These are phyloP conservation scores for Aspergillus melleus DNA, from an alignment of 2,329 filamentous ascomycete genomes.

Conservation along the genomic window DNA sequence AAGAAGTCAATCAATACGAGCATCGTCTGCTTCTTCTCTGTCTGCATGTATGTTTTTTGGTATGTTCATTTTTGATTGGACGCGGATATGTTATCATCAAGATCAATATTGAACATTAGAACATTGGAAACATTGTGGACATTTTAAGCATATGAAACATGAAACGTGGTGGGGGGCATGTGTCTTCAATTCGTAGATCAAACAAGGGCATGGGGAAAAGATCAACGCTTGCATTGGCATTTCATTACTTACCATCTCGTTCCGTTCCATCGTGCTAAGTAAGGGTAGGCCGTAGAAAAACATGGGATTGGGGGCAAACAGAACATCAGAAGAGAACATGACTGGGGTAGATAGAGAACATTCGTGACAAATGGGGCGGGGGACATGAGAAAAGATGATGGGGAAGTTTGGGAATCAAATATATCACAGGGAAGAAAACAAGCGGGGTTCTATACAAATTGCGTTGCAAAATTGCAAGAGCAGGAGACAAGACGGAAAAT, in stretches of 20 bases:
- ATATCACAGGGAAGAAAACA: not conserved
- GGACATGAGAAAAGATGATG: not conserved
- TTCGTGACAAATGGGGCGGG: not conserved
- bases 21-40: not conserved
- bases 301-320: not conserved
- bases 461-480: not conserved
- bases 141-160: not conserved
- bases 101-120: not conserved
- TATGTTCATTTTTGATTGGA: not conserved
- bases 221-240: slow-evolving; percentile 4
- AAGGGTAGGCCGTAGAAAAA: not conserved
- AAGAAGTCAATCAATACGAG: no score
- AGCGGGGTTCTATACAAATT: not conserved
- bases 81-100: not conserved
- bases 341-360: no score
- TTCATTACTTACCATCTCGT: slow-evolving; percentile 7
- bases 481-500: not conserved
- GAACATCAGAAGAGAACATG: not conserved
- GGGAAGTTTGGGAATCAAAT: not conserved
- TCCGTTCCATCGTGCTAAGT: not conserved
- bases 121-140: not conserved
- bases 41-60: not conserved
- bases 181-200: not conserved
- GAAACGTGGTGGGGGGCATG: not conserved
- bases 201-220: not conserved